Conservation (phyloP, 2,329 filamentous ascomycete species). For the Fusarium fujikuroi region DNA sequence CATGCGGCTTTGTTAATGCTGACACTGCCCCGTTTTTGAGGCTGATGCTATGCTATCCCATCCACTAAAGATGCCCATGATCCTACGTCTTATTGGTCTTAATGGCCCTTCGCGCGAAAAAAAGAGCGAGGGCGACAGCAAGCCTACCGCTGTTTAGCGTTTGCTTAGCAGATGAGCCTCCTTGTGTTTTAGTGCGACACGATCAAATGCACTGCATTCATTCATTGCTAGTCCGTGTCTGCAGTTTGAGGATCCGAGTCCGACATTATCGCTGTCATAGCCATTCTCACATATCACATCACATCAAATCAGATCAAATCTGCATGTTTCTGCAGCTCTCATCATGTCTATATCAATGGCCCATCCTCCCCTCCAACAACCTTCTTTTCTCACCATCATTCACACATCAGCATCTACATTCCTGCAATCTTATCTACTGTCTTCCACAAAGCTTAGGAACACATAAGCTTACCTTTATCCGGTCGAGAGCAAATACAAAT, state of each 20-base stretch:
- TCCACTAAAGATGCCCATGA: not conserved
- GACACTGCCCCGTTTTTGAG: constrained; percentile 29
- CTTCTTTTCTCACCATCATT: constrained; percentile 6
- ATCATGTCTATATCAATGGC: constrained; percentile 30
- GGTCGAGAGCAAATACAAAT: not conserved
- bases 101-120: not conserved
- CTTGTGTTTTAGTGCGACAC: not conserved
- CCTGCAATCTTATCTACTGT: not conserved
- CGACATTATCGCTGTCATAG: constrained; percentile 1
- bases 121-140: constrained; percentile 20
- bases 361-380: constrained; percentile 9
- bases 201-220: not conserved
- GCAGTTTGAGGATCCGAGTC: constrained; percentile 12
- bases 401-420: constrained; percentile 11
- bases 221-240: not conserved
- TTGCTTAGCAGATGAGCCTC: constrained; percentile 22
- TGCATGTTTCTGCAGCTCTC: not conserved
- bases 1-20: constrained; percentile 6
- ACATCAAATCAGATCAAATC: not conserved
- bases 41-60: constrained; percentile 9
- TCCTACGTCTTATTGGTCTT: not conserved
- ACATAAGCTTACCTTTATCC: constrained; percentile 24
- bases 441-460: too few relatives aligned
- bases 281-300: not conserved
- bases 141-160: not conserved